Conservation (phyloP, 148 eudicot species). For the Silene uniflora region DNA sequence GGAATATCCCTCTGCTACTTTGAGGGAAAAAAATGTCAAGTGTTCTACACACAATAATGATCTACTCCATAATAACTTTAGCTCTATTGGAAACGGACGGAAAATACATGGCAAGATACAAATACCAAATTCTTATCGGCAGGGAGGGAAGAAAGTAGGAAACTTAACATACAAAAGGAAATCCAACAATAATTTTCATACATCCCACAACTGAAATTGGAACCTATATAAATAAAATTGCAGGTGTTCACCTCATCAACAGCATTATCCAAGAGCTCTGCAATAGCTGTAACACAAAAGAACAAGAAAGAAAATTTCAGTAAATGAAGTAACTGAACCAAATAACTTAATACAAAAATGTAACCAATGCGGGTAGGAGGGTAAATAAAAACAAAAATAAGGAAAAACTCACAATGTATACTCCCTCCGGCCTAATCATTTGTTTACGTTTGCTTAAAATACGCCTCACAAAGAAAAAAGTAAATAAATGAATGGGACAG, state of each 20-base stretch:
- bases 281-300: constrained; percentile 63
- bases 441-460: too few species aligned
- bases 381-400: neutral
- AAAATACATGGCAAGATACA: too few species aligned
- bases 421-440: too few species aligned
- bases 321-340: neutral
- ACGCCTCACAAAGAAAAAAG: too few species aligned
- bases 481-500: too few species aligned
- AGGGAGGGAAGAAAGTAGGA: neutral
- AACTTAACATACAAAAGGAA: neutral
- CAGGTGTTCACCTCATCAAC: constrained; percentile 75
- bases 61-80: too few species aligned
- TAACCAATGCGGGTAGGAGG: neutral
- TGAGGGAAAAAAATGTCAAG: too few species aligned
- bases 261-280: constrained; percentile 94
- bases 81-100: too few species aligned
- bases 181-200: neutral
- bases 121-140: neutral
- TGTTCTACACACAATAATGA: too few species aligned
- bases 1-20: too few species aligned
- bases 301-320: neutral
- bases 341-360: neutral
- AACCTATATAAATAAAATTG: neutral
- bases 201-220: neutral
- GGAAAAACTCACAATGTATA: too few species aligned